phyloP scores from a whole-genome alignment of 73 alveolate species.

The Blepharisma stoltei region DNA sequence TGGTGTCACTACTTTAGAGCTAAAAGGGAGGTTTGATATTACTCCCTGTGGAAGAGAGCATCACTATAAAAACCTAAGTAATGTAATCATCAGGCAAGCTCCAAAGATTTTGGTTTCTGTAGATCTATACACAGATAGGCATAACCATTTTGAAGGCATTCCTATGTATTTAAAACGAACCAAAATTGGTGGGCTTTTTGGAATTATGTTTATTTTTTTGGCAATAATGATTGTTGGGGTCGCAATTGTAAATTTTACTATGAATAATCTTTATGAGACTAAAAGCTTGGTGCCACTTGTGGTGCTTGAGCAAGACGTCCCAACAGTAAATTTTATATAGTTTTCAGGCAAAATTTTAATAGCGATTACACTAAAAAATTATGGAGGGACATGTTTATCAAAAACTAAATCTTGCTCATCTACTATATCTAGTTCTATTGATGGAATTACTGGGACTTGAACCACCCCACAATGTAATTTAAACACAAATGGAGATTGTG shows the following conservation, averaged over 20 bases:
- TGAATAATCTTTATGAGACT: neutral
- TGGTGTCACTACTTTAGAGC: too few species aligned
- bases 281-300: conserved; percentile 13
- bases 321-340: neutral
- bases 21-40: too few species aligned
- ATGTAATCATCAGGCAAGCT: neutral
- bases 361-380: neutral
- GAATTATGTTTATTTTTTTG: neutral
- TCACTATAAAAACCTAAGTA: too few species aligned
- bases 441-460: too few species aligned
- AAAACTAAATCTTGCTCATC: neutral
- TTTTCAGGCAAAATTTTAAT: neutral
- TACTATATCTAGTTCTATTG: too few species aligned
- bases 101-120: neutral
- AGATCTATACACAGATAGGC: neutral
- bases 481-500: too few species aligned
- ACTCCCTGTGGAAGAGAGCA: too few species aligned
- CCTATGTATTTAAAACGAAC: conserved; percentile 16
- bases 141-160: neutral
- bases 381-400: neutral
- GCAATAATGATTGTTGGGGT: neutral
- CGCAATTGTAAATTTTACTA: neutral
- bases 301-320: neutral
- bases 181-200: conserved; percentile 9
- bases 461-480: too few species aligned